Evolutionary conservation across 805 yeast species (phyloP).

Genomic region (Pachysolen tannophilus): DNA sequence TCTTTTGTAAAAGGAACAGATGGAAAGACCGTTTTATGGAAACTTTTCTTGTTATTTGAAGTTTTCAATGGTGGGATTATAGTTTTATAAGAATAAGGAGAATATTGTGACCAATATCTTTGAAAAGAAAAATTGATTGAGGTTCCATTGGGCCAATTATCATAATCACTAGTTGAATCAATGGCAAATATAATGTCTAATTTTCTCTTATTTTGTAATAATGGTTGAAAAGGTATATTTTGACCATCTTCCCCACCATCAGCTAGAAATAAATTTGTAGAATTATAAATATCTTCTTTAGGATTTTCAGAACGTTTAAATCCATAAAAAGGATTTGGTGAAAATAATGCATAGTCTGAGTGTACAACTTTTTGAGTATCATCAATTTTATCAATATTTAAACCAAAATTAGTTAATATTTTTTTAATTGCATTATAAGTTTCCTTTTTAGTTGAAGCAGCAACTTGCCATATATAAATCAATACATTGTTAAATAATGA

Average conservation of each 20-base stretch:
- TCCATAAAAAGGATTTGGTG: constrained; percentile 56
- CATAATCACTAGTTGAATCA: constrained; percentile 41
- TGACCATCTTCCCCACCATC: constrained; percentile 47
- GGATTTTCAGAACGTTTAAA: constrained; percentile 6
- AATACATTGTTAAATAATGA: constrained; percentile 51
- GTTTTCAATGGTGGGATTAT: constrained; percentile 5
- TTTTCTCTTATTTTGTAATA: constrained; percentile 25
- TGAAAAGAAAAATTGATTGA: constrained; percentile 31
- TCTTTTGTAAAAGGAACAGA: constrained; percentile 24
- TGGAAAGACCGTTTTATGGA: constrained; percentile 24
- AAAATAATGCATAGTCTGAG: constrained; percentile 51
- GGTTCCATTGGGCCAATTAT: constrained; percentile 56
- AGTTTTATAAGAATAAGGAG: not conserved
- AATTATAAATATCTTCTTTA: constrained; percentile 15
- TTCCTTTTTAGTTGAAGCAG: constrained; percentile 22
- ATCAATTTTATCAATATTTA: constrained; percentile 23
- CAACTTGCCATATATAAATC: constrained; percentile 35
- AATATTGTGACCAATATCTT: constrained; percentile 15
- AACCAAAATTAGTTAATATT: constrained; percentile 35
- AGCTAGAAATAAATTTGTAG: constrained; percentile 13
- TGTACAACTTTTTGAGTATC: constrained; percentile 22
- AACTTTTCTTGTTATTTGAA: constrained; percentile 4
- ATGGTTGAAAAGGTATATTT: constrained; percentile 38
- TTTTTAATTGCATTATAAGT: constrained; percentile 26
- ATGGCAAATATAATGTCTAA: constrained; percentile 32